Base-by-base conservation (phyloP, 2,329 filamentous ascomycete genomes). In the Ascochyta rabiei region DNA sequence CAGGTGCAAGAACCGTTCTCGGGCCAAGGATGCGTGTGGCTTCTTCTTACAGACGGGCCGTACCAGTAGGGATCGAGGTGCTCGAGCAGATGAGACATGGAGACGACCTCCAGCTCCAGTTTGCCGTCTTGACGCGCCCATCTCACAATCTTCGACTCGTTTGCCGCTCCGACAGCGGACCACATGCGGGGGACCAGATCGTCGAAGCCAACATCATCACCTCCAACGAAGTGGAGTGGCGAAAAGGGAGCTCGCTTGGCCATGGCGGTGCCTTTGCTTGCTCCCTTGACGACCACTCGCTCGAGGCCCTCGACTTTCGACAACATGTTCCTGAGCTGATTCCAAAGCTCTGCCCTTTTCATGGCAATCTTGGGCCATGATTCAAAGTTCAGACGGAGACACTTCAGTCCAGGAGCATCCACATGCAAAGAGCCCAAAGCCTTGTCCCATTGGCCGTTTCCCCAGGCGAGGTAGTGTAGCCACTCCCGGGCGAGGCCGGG, bases 141-240 rank as follows among this genome's bases (percentile, higher is more conserved):
- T 45, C 64, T 63, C 26, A 75, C 62, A 6, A 73, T 48, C 35
- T 72, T 75, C 7, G 55, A 34, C 13, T 67, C 48, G 16, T 63
- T 40, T 15, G 48, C 9, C 6, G 52, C 57, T 24, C 56, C 53
- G 8, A 73, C 69, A 18, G 62, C 60, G 4, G 53, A 59, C 66
- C 66, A 72, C 72, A 76, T 74, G 6, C 60, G 61, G 15, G 67
- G 55, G 19, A 76, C 59, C 28, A 76, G 52, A 43, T 75, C 71
- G 16, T 72, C 62, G 6, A 62, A 49, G n/a, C 69, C 68, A 30
- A 75, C 71, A 35, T 74, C 66, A 28, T 74, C 71, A 16, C 69
- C 66, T 6, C 74, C 74, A 16, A 75, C 69, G 47, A 70, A 76
- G 49, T 74, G 71, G 2, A 71, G 65, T 2, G 71, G 67, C 8